phyloP scores from a whole-genome alignment of 208 protist species.

The Trypanosoma scelopori region DNA sequence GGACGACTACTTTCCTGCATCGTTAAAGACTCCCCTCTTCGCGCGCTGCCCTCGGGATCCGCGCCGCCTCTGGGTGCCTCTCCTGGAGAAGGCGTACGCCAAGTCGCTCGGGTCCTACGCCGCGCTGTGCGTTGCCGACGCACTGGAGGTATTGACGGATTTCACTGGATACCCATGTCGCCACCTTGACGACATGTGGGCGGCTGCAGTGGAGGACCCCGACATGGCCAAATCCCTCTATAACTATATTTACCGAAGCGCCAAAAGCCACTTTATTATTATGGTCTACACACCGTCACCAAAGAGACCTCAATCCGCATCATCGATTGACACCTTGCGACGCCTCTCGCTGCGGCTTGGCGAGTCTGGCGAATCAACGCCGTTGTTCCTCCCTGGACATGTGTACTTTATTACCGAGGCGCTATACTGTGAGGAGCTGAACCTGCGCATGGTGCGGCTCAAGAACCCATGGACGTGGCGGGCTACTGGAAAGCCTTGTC shows the following conservation, averaged over 20 bases:
- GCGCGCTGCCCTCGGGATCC: constrained; percentile 47
- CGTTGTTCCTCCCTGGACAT: constrained; percentile 14
- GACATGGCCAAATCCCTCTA: constrained; percentile 1
- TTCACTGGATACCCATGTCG: constrained; percentile 60
- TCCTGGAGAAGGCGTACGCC: constrained; percentile 86
- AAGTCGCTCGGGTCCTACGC: constrained; percentile 80
- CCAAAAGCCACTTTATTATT: constrained; percentile 3
- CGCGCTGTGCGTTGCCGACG: constrained; percentile 57
- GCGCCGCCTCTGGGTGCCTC: constrained; percentile 71
- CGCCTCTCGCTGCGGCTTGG: background rate
- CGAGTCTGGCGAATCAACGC: background rate
- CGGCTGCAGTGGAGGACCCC: background rate
- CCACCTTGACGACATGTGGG: constrained; percentile 48
- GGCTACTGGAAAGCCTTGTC: constrained; percentile 11
- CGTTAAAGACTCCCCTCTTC: constrained; percentile 32
- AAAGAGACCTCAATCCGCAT: background rate
- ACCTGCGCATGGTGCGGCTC: constrained; percentile 53
- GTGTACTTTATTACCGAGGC: constrained; percentile 17
- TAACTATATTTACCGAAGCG: constrained; percentile 10
- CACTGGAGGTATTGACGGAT: constrained; percentile 61
- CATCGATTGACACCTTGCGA: background rate
- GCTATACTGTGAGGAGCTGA: constrained; percentile 35
- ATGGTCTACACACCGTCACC: constrained; percentile 16
- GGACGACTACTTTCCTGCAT: constrained; percentile 33
- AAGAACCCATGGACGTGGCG: constrained; percentile 65